Evolutionary conservation across 768 basidiomycete genomes (phyloP).

Genomic region (Cubamyces lactineus): DNA sequence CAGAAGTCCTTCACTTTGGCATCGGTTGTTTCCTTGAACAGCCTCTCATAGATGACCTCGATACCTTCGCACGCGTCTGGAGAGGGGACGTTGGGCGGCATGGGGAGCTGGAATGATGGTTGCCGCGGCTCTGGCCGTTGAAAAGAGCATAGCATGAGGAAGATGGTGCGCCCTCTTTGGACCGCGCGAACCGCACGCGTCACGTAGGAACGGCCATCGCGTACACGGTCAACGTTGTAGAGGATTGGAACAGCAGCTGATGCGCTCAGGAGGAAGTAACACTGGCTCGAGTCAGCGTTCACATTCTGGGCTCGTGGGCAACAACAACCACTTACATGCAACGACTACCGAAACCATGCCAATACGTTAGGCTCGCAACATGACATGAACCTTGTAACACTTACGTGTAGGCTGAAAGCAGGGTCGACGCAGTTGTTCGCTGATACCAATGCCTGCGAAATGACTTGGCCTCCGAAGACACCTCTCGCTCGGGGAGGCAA

Average conservation of each 20-base stretch:
- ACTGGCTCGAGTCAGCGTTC: conserved; percentile 44
- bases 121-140: conserved; percentile 80
- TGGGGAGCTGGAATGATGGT: conserved; percentile 65
- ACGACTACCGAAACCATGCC: conserved; percentile 9
- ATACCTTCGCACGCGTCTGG: conserved; percentile 70
- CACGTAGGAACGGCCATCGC: conserved; percentile 74
- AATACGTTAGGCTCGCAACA: background rate
- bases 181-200: conserved; percentile 54
- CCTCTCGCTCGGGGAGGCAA: conserved; percentile 65
- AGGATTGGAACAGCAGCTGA: conserved; percentile 74
- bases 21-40: conserved; percentile 40
- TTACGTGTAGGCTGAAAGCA: conserved; percentile 70
- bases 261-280: conserved; percentile 80
- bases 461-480: conserved; percentile 88
- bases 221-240: conserved; percentile 76
- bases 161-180: conserved; percentile 54
- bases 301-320: background rate
- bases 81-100: conserved; percentile 55
- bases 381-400: conserved; percentile 32
- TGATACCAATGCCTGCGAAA: conserved; percentile 82
- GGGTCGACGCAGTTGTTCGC: conserved; percentile 76
- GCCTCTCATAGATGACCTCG: conserved; percentile 43
- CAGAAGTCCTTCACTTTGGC: conserved; percentile 40
- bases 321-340: conserved; percentile 54
- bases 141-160: conserved; percentile 80